Evolutionary conservation across 345 rosid species (phyloP).

Genomic region (Microthlaspi erraticum): DNA sequence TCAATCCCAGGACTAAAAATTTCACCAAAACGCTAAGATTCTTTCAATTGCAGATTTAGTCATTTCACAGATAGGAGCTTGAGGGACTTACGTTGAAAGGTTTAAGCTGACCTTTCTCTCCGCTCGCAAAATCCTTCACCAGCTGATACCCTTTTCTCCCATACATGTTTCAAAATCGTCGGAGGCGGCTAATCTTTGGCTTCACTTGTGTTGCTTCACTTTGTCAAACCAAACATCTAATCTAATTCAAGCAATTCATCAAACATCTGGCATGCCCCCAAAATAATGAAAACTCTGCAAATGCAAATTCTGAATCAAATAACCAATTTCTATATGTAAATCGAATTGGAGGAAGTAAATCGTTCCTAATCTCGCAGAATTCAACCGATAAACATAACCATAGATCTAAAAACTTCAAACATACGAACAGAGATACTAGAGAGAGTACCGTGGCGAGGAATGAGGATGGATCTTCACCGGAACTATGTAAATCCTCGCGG

Average conservation of each 20-base stretch:
- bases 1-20: neutral
- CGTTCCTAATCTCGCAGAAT: neutral
- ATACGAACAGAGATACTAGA: too few species aligned
- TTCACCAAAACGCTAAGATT: too few species aligned
- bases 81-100: conserved; percentile 54
- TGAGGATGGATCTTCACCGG: neutral
- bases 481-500: neutral
- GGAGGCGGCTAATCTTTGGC: too few species aligned
- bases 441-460: neutral
- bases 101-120: conserved; percentile 67
- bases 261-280: conserved; percentile 28
- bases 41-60: too few species aligned
- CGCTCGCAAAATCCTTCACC: conserved; percentile 55
- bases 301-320: too few species aligned
- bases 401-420: neutral
- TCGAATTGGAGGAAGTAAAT: neutral
- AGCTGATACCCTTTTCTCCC: conserved; percentile 64
- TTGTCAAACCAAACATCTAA: too few species aligned
- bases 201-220: too few species aligned
- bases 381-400: neutral
- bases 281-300: neutral
- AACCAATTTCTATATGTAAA: neutral
- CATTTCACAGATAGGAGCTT: too few species aligned
- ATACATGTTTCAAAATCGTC: conserved; percentile 47
- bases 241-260: conserved; percentile 38